Evolutionary conservation across 1,284 basidiomycete genomes (phyloP), one percentile per base, ranked within the genome.

Genomic region (Nidula niveotomentosa): DNA sequence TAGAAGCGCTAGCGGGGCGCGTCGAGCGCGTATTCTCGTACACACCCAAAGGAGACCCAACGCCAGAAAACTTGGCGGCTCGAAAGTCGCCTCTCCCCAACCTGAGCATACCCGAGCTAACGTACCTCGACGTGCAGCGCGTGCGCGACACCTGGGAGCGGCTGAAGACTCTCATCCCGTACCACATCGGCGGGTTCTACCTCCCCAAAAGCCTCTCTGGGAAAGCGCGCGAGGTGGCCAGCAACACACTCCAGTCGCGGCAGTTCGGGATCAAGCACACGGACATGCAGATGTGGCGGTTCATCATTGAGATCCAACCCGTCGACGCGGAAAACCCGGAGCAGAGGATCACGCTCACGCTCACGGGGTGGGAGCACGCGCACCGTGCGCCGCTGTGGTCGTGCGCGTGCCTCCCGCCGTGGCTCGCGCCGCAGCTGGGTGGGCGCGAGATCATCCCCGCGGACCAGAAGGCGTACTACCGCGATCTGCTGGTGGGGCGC

Each of bases 271-370:
- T 57, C 2, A 45, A 41, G 18, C 56, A 57, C 35, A 48, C 52
- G 33, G 53, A 55, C 23, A 57, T 57, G 56, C n/a, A 55, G n/a
- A 57, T 57, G 56, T 39, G 34, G 12, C 56, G 56, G 12, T 57
- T 57, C 36, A 48, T 57, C 23, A 49, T 57, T 6, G 37, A 51
- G 18, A 46, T 55, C 17, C 35, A 30, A 4, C 37, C 49, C 37
- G 13, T 17, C 1, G 8, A 30, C 8, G 43, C 53, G 7, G 13
- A 7, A 2, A 34, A 15, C 17, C 15, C 10, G 8, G 36, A 15
- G 10, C 37, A 13, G 43, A 51, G 37, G 15, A 35, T 57, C 15
- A 30, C 44, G 17, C 8, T 57, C 8, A 52, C 54, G 18, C 50
- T 55, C 6, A 57, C 56, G 9, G 56, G 56, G 12, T 57, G 56